Percentiles rank a stretch among this genome's conserved stretches.
Conservation (phyloP, 2,329 filamentous ascomycete species). For the Neoarthrinium moseri region DNA sequence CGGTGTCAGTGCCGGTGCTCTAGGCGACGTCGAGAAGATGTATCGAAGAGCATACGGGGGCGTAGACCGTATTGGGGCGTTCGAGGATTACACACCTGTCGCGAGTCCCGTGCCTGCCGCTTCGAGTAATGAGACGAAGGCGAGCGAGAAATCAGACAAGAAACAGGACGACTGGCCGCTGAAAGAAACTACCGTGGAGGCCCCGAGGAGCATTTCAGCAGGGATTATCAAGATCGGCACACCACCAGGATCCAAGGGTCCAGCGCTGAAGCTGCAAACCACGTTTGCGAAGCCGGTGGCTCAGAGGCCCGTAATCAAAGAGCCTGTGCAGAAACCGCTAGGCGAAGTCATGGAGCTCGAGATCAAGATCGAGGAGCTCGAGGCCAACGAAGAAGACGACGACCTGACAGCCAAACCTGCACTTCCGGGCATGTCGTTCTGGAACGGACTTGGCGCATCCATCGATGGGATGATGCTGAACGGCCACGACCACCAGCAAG, state of each 20-base stretch:
- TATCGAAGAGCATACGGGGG: constrained; percentile 58
- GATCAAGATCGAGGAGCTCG: constrained; percentile 18
- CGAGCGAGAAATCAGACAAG: constrained; percentile 24
- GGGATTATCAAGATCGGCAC: constrained; percentile 12
- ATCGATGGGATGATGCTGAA: constrained; percentile 43
- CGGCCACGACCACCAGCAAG: constrained; percentile 15
- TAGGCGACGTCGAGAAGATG: constrained; percentile 54
- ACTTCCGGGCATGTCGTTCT: constrained; percentile 19
- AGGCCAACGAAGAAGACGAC: constrained; percentile 31
- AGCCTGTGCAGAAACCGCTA: background rate
- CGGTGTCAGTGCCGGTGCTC: constrained; percentile 46
- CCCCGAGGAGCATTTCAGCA: background rate
- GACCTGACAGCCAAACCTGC: constrained; percentile 34
- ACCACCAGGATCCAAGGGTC: constrained; percentile 22
- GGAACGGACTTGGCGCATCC: constrained; percentile 24
- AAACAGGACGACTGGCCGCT: background rate
- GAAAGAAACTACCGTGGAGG: background rate
- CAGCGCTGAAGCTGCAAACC: constrained; percentile 42
- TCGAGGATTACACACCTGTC: no score
- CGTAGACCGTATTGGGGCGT: constrained; percentile 40
- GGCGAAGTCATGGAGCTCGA: constrained; percentile 15
- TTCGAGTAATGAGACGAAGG: no score
- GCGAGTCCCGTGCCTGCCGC: no score
- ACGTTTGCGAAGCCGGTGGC: constrained; percentile 29
- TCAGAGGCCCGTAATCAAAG: background rate